Conservation (phyloP, 2,329 filamentous ascomycete species). For the Zymoseptoria tritici region DNA sequence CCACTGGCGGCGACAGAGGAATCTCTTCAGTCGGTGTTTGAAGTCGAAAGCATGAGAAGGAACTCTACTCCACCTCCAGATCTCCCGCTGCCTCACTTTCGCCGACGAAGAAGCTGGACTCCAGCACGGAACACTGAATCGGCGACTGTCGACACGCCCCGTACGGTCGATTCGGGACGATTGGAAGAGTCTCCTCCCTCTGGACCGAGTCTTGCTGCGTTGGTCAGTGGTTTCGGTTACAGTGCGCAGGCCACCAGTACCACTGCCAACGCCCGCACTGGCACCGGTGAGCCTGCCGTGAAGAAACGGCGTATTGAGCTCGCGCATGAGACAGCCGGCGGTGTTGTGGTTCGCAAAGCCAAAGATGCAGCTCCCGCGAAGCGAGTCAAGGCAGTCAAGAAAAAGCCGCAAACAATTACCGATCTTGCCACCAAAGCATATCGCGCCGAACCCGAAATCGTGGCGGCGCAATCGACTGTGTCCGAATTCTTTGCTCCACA, state of each 20-base stretch:
- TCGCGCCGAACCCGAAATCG: slow-evolving; percentile 25
- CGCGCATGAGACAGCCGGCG: slow-evolving; percentile 9
- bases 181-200: slow-evolving; percentile 1
- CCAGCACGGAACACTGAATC: slow-evolving; percentile 9
- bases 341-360: neutral
- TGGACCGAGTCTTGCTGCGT: slow-evolving; percentile 5
- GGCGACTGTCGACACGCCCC: neutral
- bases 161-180: neutral
- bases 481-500: slow-evolving; percentile 41
- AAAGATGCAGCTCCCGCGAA: slow-evolving; percentile 15
- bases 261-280: neutral
- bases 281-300: slow-evolving; percentile 9
- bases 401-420: slow-evolving; percentile 71
- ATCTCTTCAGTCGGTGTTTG: neutral
- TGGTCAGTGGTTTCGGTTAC: slow-evolving; percentile 14
- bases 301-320: slow-evolving; percentile 13
- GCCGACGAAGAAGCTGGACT: slow-evolving; percentile 15
- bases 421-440: slow-evolving; percentile 69
- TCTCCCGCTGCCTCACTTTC: neutral
- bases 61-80: neutral
- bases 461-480: slow-evolving; percentile 23
- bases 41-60: neutral
- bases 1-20: neutral
- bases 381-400: slow-evolving; percentile 42
- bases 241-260: neutral